Evolutionary conservation across 352 stramenopile species (phyloP).

Genomic region (Phytopythium cucurbitacearum): DNA sequence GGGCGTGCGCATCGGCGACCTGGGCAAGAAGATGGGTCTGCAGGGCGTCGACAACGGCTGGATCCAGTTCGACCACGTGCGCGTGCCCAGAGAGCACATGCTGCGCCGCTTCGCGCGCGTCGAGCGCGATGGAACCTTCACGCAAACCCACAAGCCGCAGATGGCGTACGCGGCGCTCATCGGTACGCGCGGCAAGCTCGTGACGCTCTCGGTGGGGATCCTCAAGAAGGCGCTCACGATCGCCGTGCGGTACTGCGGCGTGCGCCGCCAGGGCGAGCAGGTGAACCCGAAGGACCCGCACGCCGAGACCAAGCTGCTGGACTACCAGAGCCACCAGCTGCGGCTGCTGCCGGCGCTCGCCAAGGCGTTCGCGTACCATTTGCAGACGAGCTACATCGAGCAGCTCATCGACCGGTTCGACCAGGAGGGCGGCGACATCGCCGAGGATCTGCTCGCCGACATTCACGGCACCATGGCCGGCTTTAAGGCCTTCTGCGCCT

Average conservation of each 20-base stretch:
- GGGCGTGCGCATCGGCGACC: conserved; percentile 60
- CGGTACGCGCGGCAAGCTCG: conserved; percentile 68
- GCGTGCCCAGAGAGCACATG: conserved; percentile 76
- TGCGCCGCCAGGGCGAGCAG: conserved; percentile 86
- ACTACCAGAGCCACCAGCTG: conserved; percentile 95
- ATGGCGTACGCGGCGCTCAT: conserved; percentile 76
- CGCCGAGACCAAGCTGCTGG: conserved; percentile 86
- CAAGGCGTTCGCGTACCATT: conserved; percentile 90
- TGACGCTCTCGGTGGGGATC: conserved; percentile 63
- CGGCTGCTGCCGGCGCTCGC: conserved; percentile 90
- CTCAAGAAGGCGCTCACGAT: conserved; percentile 92
- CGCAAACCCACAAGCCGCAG: conserved; percentile 55
- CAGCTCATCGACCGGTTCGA: conserved; percentile 84
- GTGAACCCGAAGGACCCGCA: conserved; percentile 44
- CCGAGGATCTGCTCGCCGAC: conserved; percentile 73
- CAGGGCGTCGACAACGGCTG: conserved; percentile 78
- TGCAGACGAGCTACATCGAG: conserved; percentile 87
- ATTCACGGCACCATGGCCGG: conserved; percentile 93
- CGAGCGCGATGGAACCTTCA: conserved; percentile 54
- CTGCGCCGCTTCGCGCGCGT: conserved; percentile 67
- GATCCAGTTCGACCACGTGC: conserved; percentile 72
- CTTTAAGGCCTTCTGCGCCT: conserved; percentile 93
- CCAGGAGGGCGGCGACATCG: conserved; percentile 59
- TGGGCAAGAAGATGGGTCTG: conserved; percentile 66
- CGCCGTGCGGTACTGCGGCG: conserved; percentile 89